These are phyloP conservation scores for Cutaneotrichosporon sp. DNA, from an alignment of 1,284 basidiomycete species.

Conservation along the genomic window DNA sequence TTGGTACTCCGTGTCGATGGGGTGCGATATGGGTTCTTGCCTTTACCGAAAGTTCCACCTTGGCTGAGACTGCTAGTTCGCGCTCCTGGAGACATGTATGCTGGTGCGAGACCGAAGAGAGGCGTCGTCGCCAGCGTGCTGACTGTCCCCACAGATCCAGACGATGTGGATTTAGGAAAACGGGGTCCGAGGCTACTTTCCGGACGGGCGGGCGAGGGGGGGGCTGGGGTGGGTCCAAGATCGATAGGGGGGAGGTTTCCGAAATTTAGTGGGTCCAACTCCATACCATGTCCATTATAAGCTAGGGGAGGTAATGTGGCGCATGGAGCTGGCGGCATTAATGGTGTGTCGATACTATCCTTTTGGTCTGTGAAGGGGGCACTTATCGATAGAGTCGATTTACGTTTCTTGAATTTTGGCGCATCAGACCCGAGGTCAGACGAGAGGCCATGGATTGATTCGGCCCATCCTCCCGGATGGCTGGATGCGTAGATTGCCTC, in stretches of 20 bases:
- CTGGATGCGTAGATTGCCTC: neutral
- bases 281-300: neutral
- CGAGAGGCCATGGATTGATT: neutral
- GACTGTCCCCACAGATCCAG: neutral
- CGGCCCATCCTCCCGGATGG: neutral
- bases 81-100: neutral
- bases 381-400: neutral
- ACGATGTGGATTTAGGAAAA: neutral
- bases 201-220: neutral
- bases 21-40: neutral
- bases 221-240: neutral
- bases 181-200: neutral
- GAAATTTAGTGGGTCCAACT: neutral
- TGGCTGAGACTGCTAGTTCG: neutral
- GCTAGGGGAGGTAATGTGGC: neutral
- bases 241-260: neutral
- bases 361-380: neutral
- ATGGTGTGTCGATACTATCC: neutral
- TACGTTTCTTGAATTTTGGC: neutral
- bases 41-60: neutral
- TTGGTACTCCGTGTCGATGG: neutral
- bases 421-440: neutral
- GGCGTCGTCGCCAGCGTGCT: neutral
- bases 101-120: constrained; percentile 5
- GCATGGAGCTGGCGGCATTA: neutral